Evolutionary conservation across 805 yeast species (phyloP).

Genomic region (Nakazawaea wickerhamii): DNA sequence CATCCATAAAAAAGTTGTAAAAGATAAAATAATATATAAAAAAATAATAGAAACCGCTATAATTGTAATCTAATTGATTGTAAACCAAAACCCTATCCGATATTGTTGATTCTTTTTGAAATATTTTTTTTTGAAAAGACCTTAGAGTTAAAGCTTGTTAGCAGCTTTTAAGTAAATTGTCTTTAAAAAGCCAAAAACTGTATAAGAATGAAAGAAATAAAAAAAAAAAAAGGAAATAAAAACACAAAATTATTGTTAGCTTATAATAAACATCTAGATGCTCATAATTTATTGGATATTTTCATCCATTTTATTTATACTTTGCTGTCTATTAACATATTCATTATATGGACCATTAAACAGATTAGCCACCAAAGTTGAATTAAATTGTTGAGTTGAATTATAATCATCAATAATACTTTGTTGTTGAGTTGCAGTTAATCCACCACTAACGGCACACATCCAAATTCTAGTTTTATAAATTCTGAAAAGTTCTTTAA

Average conservation of each 20-base stretch:
- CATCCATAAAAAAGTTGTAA: neutral
- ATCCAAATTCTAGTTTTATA: conserved; percentile 85
- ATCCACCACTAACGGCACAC: conserved; percentile 53
- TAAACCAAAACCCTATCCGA: neutral
- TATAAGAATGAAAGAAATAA: too few relatives aligned
- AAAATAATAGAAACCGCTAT: neutral
- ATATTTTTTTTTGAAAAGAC: too few relatives aligned
- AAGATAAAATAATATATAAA: too few relatives aligned
- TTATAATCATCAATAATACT: neutral
- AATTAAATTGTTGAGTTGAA: neutral
- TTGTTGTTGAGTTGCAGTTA: conserved; percentile 2
- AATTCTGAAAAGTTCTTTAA: conserved; percentile 65
- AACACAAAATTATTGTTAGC: too few relatives aligned
- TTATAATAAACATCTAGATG: neutral
- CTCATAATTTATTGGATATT: neutral
- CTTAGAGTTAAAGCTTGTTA: too few relatives aligned
- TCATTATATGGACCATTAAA: neutral
- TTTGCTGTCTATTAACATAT: neutral
- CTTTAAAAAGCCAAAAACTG: too few relatives aligned
- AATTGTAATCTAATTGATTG: neutral
- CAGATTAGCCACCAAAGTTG: neutral
- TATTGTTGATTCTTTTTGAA: neutral
- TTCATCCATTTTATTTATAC: neutral
- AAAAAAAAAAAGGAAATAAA: too few relatives aligned
- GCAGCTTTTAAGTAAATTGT: too few relatives aligned